Evolutionary conservation across 306 rosid genomes (phyloP).

Genomic region (Glycyrrhiza uralensis): DNA sequence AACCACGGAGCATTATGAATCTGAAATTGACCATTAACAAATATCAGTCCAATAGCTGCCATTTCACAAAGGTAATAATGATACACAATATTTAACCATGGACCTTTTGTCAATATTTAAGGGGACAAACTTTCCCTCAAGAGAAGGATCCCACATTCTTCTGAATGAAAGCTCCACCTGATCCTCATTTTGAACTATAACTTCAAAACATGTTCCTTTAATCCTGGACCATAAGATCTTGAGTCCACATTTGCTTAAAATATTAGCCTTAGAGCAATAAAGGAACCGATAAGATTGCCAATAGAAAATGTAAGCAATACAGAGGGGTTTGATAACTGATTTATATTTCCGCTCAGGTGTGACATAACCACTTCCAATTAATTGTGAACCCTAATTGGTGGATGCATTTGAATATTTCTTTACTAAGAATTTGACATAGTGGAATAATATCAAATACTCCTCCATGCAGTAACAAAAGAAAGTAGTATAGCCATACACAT

Average conservation of each 20-base stretch:
- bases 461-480: neutral
- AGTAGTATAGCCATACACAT: constrained; percentile 64
- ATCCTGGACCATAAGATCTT: constrained; percentile 63
- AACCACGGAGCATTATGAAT: constrained; percentile 73
- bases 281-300: neutral
- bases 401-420: constrained; percentile 18
- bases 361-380: neutral
- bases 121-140: constrained; percentile 80
- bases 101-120: constrained; percentile 94
- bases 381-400: neutral
- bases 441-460: neutral
- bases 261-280: constrained; percentile 14
- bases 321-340: constrained; percentile 9
- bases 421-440: constrained; percentile 3
- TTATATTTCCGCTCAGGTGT: neutral
- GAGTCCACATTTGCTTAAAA: constrained; percentile 21
- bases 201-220: constrained; percentile 62
- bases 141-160: constrained; percentile 87
- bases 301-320: neutral
- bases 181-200: constrained; percentile 79
- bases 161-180: constrained; percentile 83
- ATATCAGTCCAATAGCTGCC: constrained; percentile 15
- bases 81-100: constrained; percentile 17
- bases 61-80: constrained; percentile 17
- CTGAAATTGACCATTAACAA: constrained; percentile 41